Conservation (phyloP, 768 basidiomycete genomes). For the Agaricus subrufescens region DNA sequence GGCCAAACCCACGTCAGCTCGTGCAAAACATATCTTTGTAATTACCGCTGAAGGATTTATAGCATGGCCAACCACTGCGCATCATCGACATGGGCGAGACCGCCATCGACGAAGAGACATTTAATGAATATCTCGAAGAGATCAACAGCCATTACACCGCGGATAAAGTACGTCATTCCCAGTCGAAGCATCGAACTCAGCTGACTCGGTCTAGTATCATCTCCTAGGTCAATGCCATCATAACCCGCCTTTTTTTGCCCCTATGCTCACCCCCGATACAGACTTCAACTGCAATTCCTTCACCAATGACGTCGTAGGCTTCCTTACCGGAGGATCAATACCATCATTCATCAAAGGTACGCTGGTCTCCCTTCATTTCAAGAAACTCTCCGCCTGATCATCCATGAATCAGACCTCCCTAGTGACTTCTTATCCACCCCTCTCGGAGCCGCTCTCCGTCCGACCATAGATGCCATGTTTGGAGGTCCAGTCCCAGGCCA, state of each 20-base stretch:
- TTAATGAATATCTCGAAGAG: conserved; percentile 75
- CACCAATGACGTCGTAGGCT: conserved; percentile 82
- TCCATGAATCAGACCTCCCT: conserved; percentile 50
- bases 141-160: conserved; percentile 81
- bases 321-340: conserved; percentile 79
- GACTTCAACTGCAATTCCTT: conserved; percentile 97
- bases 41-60: not conserved
- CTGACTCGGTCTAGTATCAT: conserved; percentile 56
- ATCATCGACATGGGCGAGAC: conserved; percentile 77
- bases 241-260: not conserved
- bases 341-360: conserved; percentile 79
- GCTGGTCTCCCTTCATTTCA: not conserved
- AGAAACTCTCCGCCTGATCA: not conserved
- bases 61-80: conserved; percentile 76
- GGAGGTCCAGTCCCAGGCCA: conserved; percentile 48
- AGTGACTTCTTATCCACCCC: conserved; percentile 86
- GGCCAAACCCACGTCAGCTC: conserved; percentile 75
- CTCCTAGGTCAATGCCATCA: conserved; percentile 53
- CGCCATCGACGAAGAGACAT: conserved; percentile 77
- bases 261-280: conserved; percentile 17
- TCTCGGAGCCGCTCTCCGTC: conserved; percentile 79
- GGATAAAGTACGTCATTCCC: conserved; percentile 60
- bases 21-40: not conserved
- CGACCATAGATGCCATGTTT: conserved; percentile 91
- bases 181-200: not conserved